phyloP scores from a whole-genome alignment of 1,139 yeast genomes.

The Meyerozyma elateridarum region DNA sequence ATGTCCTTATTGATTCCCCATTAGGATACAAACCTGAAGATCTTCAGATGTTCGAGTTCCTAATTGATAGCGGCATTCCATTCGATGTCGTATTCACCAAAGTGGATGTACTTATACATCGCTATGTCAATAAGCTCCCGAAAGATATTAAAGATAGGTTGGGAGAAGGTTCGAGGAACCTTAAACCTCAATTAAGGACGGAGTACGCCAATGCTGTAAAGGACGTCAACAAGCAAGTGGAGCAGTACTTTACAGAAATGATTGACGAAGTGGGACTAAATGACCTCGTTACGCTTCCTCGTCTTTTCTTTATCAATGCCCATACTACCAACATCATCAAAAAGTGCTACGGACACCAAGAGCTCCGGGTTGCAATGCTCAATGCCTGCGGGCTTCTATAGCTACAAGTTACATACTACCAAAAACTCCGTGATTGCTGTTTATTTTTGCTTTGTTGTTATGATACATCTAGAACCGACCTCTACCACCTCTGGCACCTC shows the following conservation, averaged over 20 bases:
- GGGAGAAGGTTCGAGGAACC: conserved; percentile 6
- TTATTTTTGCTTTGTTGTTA: conserved; percentile 1
- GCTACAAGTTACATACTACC: conserved; percentile 1
- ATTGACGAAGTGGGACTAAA: conserved; percentile 21
- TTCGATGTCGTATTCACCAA: conserved; percentile 77
- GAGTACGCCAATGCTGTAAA: conserved; percentile 11
- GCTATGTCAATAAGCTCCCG: conserved; percentile 13
- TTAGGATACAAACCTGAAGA: conserved; percentile 60
- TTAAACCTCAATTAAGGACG: conserved; percentile 6
- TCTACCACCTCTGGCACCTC: conserved; percentile 33
- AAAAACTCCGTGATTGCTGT: not conserved
- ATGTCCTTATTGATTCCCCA: conserved; percentile 54
- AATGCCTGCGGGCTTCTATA: conserved; percentile 25
- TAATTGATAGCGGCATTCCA: conserved; percentile 53
- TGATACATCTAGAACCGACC: conserved; percentile 1
- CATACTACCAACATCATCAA: conserved; percentile 17
- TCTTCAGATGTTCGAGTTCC: conserved; percentile 42
- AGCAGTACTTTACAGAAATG: conserved; percentile 19
- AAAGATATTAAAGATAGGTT: conserved; percentile 2
- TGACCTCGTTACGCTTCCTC: conserved; percentile 25
- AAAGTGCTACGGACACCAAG: conserved; percentile 31
- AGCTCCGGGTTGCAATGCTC: conserved; percentile 30
- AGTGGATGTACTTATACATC: conserved; percentile 48
- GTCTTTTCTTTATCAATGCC: conserved; percentile 33
- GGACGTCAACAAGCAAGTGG: conserved; percentile 21